Evolutionary conservation across 2,329 filamentous ascomycete genomes (phyloP).

Genomic region (Domatiomyces catenatus): DNA sequence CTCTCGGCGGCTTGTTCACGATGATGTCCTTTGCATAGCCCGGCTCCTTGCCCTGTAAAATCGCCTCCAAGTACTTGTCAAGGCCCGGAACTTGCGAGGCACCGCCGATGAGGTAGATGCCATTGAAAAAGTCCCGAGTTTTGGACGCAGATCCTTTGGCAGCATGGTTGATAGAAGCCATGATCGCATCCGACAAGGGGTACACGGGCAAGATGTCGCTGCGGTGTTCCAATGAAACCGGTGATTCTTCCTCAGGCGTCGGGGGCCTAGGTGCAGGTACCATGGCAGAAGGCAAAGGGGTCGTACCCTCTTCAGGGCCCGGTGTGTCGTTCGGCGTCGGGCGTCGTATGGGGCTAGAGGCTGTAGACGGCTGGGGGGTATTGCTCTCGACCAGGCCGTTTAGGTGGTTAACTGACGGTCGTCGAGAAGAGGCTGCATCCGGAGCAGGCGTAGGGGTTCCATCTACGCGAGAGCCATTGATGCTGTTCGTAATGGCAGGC

Average conservation of each 20-base stretch:
- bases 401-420: constrained; percentile 45
- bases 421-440: constrained; percentile 33
- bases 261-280: background rate
- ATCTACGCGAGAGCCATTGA: constrained; percentile 35
- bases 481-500: constrained; percentile 14
- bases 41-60: constrained; percentile 50
- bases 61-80: constrained; percentile 67
- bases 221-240: constrained; percentile 42
- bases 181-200: constrained; percentile 74
- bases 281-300: constrained; percentile 6
- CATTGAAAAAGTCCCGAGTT: constrained; percentile 72
- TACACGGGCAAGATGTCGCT: constrained; percentile 70
- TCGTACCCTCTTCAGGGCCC: constrained; percentile 17
- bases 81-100: constrained; percentile 69
- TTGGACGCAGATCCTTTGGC: constrained; percentile 84
- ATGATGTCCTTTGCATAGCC: constrained; percentile 52
- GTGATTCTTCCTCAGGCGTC: constrained; percentile 18
- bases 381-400: constrained; percentile 46
- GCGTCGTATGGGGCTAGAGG: constrained; percentile 70
- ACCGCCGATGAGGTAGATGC: constrained; percentile 81
- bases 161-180: constrained; percentile 76
- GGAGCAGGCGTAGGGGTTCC: constrained; percentile 33
- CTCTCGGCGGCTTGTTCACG: constrained; percentile 58
- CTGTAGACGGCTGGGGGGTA: constrained; percentile 72
- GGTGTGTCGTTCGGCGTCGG: constrained; percentile 36